Percentiles rank a stretch among this genome's conserved stretches.
phyloP scores from a whole-genome alignment of 495 filamentous ascomycete species.

The Penicillium cosmopolitanum region DNA sequence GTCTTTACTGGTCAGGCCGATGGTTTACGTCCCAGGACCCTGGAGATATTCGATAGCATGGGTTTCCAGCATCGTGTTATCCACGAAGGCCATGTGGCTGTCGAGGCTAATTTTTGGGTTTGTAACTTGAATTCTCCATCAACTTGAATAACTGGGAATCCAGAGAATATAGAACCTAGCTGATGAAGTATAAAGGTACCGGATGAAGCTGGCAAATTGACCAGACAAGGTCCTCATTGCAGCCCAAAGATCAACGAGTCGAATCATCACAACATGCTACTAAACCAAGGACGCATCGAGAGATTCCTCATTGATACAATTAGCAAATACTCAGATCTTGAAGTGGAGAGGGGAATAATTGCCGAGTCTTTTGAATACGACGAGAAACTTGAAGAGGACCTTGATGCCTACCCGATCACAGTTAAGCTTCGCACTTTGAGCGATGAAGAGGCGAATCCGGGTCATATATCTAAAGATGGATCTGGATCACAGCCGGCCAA shows the following conservation, averaged over 20 bases:
- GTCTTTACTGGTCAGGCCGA: constrained; percentile 64
- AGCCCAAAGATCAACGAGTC: constrained; percentile 56
- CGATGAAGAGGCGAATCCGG: constrained; percentile 46
- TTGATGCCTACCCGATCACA: constrained; percentile 56
- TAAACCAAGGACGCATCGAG: constrained; percentile 62
- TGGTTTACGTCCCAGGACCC: constrained; percentile 58
- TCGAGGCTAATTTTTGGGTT: constrained; percentile 44
- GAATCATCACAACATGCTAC: constrained; percentile 53
- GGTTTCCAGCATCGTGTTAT: constrained; percentile 62
- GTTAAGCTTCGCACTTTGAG: constrained; percentile 49
- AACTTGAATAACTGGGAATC: not conserved
- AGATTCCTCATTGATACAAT: constrained; percentile 58
- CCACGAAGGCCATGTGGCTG: constrained; percentile 62
- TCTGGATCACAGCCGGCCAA: constrained; percentile 25
- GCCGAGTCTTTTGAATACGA: constrained; percentile 52
- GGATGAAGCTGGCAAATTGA: constrained; percentile 49
- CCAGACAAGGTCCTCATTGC: constrained; percentile 55
- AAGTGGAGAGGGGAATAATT: constrained; percentile 53
- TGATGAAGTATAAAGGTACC: constrained; percentile 26
- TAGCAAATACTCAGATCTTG: constrained; percentile 45
- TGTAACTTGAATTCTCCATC: constrained; percentile 9
- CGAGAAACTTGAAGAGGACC: constrained; percentile 41
- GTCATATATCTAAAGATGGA: constrained; percentile 7
- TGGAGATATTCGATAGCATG: constrained; percentile 70
- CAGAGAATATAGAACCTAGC: not conserved